These are phyloP conservation scores for Mycena citricolor DNA, from an alignment of 1,284 basidiomycete species.

Conservation along the genomic window DNA sequence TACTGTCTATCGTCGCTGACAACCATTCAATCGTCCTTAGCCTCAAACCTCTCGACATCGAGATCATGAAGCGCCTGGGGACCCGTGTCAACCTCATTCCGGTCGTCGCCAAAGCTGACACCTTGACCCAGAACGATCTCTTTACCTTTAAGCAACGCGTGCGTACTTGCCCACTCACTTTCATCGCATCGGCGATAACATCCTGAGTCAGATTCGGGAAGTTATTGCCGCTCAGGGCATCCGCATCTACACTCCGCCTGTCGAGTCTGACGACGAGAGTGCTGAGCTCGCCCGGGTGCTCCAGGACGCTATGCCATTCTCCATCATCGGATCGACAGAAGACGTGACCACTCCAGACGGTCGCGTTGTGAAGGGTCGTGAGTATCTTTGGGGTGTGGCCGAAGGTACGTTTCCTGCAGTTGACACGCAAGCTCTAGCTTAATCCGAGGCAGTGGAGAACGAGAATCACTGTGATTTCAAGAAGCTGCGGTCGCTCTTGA, in stretches of 20 bases:
- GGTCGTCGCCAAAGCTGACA: slow-evolving; percentile 97
- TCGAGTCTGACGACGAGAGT: slow-evolving; percentile 90
- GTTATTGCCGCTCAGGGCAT: slow-evolving; percentile 91
- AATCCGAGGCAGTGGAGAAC: slow-evolving; percentile 96
- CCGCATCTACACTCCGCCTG: slow-evolving; percentile 90
- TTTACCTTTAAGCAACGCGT: slow-evolving; percentile 92
- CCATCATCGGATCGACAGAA: slow-evolving; percentile 95
- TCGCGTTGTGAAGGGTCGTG: slow-evolving; percentile 92
- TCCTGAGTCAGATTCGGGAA: slow-evolving; percentile 71
- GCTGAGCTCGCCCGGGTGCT: slow-evolving; percentile 90
- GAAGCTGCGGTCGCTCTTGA: slow-evolving; percentile 93
- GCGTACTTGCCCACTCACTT: slow-evolving; percentile 32
- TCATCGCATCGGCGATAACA: slow-evolving; percentile 12
- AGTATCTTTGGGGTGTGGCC: slow-evolving; percentile 99
- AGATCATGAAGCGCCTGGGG: slow-evolving; percentile 98
- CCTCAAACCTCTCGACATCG: slow-evolving; percentile 96
- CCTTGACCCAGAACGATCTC: slow-evolving; percentile 91
- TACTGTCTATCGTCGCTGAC: slow-evolving; percentile 8
- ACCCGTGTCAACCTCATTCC: slow-evolving; percentile 97
- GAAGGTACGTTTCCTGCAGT: slow-evolving; percentile 61
- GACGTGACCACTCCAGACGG: slow-evolving; percentile 93
- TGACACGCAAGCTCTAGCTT: too few relatives aligned
- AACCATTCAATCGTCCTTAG: slow-evolving; percentile 38
- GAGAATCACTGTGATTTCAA: slow-evolving; percentile 99
- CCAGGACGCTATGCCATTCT: slow-evolving; percentile 92